Percentiles rank a stretch among this genome's conserved stretches.
phyloP scores from a whole-genome alignment of 441 rosid species.

The Adansonia gregorii region DNA sequence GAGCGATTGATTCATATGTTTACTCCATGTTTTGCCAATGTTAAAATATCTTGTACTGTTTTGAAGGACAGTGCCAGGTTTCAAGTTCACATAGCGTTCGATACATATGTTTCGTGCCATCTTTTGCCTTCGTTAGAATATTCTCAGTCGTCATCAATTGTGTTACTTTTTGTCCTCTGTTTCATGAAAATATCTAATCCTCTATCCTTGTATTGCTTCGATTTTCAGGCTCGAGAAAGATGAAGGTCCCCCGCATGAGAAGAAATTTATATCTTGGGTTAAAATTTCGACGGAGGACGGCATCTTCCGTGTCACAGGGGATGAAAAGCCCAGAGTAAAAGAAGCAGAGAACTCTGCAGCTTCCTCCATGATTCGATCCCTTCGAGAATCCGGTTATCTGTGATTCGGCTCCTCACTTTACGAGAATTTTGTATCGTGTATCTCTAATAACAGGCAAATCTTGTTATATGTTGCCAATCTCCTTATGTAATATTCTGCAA shows the following conservation, averaged over 20 bases:
- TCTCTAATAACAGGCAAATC: neutral
- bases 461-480: neutral
- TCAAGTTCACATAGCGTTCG: neutral
- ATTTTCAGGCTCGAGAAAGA: conserved; percentile 60
- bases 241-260: conserved; percentile 46
- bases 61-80: neutral
- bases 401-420: conserved; percentile 20
- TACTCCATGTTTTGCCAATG: neutral
- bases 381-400: conserved; percentile 39
- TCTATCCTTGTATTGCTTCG: conserved; percentile 22
- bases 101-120: neutral
- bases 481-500: neutral
- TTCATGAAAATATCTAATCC: neutral
- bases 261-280: conserved; percentile 56
- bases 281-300: conserved; percentile 44
- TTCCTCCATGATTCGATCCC: conserved; percentile 55
- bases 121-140: neutral
- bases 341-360: conserved; percentile 79
- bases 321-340: conserved; percentile 48
- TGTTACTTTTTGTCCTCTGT: neutral
- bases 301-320: conserved; percentile 47
- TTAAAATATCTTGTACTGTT: neutral
- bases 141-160: neutral
- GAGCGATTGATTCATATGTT: neutral
- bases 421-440: neutral